Evolutionary conservation across 495 filamentous ascomycete species (phyloP), one percentile per base, ranked within the genome.

Genomic region (Xylaria longipes): DNA sequence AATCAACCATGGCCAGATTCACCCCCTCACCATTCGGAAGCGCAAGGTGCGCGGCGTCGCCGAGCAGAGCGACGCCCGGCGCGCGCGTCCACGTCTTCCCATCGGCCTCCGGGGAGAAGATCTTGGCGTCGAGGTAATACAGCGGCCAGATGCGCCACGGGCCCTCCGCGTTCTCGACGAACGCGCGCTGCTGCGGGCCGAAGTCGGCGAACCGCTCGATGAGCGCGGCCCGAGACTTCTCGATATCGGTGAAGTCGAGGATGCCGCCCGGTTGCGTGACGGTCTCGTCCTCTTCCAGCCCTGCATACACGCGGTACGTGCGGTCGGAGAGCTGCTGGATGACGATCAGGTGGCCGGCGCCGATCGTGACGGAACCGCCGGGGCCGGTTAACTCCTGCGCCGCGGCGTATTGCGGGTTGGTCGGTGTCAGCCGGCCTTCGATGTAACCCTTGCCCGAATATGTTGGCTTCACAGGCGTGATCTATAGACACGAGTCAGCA

Each of bases 31-130:
- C 80, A 29, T 71, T 75, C 27, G 79, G 71, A 6, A 75, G 68
- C 22, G 74, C 39, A 3, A 82, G 50, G 75, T 91, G 87, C 6
- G 89, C 89, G 1, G 90, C 89, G 78, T 92, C 90, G 6, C 89
- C 89, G 29, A 88, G 74, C 1, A 91, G 73, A 2, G 87, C 88
- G 2, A 86, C 72, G 15, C 84, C 80, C n/a, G 75, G 66, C n/a
- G 76, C 76, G 31, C 68, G 61, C 46, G 71, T 73, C 80, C 79
- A 82, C 45, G 33, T 63, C 71, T 76, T 22, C 20, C 69, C 69
- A 50, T 72, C 65, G 17, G 58, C 56, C 12, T 54, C 70, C 1
- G 37, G 33, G 20, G 57, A 5, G 25, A 65, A 65, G 15, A 12
- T 61, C 5, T 77, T 69, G 17, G 73, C 22, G 5, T 60, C 31